phyloP scores from a whole-genome alignment of 345 rosid genomes.

The Gossypium bickii region DNA sequence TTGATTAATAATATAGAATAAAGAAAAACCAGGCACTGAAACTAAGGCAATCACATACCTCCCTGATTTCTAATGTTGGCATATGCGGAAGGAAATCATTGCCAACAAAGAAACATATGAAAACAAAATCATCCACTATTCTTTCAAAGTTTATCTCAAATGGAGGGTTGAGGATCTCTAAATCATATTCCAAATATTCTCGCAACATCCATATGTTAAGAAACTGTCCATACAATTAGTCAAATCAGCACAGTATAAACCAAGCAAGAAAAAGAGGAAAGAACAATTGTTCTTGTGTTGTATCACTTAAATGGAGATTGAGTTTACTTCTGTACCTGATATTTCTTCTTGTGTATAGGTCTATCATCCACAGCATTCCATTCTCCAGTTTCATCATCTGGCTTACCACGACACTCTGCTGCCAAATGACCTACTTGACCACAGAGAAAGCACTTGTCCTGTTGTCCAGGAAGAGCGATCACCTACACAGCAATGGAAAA shows the following conservation, averaged over 20 bases:
- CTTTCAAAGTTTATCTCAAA: slow-evolving; percentile 76
- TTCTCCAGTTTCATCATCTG: slow-evolving; percentile 34
- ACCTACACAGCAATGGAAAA: slow-evolving; percentile 40
- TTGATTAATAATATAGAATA: slow-evolving; percentile 12
- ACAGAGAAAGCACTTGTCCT: slow-evolving; percentile 84
- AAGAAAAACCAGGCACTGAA: background rate
- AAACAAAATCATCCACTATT: slow-evolving; percentile 96
- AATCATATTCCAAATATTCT: slow-evolving; percentile 85
- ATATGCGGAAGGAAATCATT: slow-evolving; percentile 98
- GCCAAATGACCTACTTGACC: slow-evolving; percentile 97
- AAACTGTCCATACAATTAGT: slow-evolving; percentile 50
- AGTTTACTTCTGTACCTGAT: slow-evolving; percentile 60
- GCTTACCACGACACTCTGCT: slow-evolving; percentile 81
- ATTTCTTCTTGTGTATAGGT: slow-evolving; percentile 93
- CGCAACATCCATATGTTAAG: slow-evolving; percentile 88
- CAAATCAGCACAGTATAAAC: slow-evolving; percentile 7
- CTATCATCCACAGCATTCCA: slow-evolving; percentile 51
- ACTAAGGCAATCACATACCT: slow-evolving; percentile 47
- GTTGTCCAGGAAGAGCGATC: slow-evolving; percentile 84
- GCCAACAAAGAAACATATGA: slow-evolving; percentile 96
- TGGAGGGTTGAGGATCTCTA: slow-evolving; percentile 79
- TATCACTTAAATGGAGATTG: slow-evolving; percentile 2
- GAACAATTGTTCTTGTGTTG: background rate
- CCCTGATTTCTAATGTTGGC: slow-evolving; percentile 98
- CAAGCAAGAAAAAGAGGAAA: background rate